A percentile compares a stretch with the other conserved stretches of the same genome.
Conservation (phyloP, 257 asterid genomes). For the Lycium barbarum region DNA sequence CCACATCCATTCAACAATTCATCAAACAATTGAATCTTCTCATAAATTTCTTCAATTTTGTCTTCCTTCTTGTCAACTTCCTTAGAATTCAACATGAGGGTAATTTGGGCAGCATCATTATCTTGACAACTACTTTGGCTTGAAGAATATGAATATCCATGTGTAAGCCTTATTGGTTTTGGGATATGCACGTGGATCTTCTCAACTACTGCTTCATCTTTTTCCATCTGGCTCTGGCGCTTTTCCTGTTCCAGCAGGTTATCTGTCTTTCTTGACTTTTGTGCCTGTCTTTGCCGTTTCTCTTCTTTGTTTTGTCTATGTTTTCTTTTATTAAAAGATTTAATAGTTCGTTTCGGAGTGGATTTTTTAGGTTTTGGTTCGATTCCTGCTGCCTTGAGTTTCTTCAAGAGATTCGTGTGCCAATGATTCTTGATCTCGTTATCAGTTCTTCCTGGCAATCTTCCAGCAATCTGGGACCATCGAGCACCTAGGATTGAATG, state of each 20-base stretch:
- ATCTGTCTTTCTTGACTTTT: not conserved
- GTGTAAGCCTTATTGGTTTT: constrained; percentile 6
- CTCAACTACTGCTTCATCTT: not conserved
- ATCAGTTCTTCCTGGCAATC: constrained; percentile 24
- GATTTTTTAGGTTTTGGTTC: not conserved
- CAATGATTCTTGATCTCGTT: constrained; percentile 29
- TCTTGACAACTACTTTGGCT: not conserved
- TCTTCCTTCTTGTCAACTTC: not conserved
- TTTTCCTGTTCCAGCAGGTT: not conserved
- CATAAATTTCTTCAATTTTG: not conserved
- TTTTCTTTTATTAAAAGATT: not conserved
- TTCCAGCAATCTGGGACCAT: constrained; percentile 27
- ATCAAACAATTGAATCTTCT: constrained; percentile 12
- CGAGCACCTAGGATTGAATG: constrained; percentile 28
- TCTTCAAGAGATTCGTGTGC: not conserved
- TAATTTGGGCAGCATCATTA: not conserved
- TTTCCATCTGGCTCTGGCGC: too few relatives aligned
- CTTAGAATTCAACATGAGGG: too few relatives aligned
- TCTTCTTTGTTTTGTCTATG: not conserved
- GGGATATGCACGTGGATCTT: constrained; percentile 6
- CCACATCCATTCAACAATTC: constrained; percentile 6
- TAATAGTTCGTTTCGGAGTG: not conserved
- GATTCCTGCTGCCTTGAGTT: not conserved
- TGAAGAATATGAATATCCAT: not conserved
- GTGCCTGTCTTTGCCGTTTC: not conserved